Percentiles rank a stretch among this genome's conserved stretches.
phyloP scores from a whole-genome alignment of 2,329 filamentous ascomycete species.

The Fusarium setosum region DNA sequence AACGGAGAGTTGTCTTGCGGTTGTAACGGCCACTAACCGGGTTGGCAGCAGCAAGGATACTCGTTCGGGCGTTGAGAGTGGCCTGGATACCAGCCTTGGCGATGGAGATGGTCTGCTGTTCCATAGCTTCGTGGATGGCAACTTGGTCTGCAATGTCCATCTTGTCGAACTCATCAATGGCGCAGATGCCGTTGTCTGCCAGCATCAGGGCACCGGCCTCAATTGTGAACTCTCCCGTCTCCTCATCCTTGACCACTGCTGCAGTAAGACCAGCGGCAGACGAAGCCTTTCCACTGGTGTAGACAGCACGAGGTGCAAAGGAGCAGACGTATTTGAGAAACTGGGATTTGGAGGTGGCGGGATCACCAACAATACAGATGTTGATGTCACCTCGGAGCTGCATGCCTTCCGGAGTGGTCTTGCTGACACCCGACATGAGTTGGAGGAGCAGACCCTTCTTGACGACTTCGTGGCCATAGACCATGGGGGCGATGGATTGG shows the following conservation, averaged over 20 bases:
- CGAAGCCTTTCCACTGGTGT: slow-evolving; percentile 97
- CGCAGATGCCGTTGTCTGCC: slow-evolving; percentile 95
- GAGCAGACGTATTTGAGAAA: slow-evolving; percentile 98
- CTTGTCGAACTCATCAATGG: slow-evolving; percentile 99
- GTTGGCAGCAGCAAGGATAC: slow-evolving; percentile 95
- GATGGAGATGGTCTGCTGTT: slow-evolving; percentile 99
- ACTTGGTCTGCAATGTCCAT: slow-evolving; percentile 99
- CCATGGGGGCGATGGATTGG: slow-evolving; percentile 94
- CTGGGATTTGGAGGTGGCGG: slow-evolving; percentile 96
- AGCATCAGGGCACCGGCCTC: slow-evolving; percentile 98
- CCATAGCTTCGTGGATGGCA: slow-evolving; percentile 99
- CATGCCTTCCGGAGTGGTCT: slow-evolving; percentile 94
- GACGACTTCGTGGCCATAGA: slow-evolving; percentile 96
- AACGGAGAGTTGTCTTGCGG: slow-evolving; percentile 90
- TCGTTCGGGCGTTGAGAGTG: slow-evolving; percentile 94
- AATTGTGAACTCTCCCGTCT: slow-evolving; percentile 98
- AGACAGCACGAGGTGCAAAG: slow-evolving; percentile 95
- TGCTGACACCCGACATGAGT: slow-evolving; percentile 94
- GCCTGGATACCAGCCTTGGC: slow-evolving; percentile 98
- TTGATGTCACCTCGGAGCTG: slow-evolving; percentile 97
- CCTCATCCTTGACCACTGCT: slow-evolving; percentile 96
- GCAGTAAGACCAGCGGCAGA: slow-evolving; percentile 97
- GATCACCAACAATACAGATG: slow-evolving; percentile 97
- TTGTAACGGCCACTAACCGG: slow-evolving; percentile 97
- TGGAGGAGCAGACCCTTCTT: slow-evolving; percentile 97